A percentile compares a stretch with the other conserved stretches of the same genome.
Conservation (phyloP, 2,329 filamentous ascomycete species). For the Elsinoe batatas region DNA sequence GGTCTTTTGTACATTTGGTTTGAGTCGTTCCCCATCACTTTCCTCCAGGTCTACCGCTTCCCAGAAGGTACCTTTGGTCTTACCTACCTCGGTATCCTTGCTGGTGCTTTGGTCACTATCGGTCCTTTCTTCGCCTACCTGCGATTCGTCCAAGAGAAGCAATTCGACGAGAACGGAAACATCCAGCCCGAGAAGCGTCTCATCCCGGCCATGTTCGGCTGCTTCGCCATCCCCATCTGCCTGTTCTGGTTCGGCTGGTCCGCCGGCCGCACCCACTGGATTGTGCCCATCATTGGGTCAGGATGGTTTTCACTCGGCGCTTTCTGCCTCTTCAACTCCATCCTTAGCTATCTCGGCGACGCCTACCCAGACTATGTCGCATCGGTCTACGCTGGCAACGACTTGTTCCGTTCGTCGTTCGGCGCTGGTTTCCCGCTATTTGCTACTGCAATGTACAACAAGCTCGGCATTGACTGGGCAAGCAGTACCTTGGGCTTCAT, state of each 20-base stretch:
- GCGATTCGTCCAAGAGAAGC: slow-evolving; percentile 13
- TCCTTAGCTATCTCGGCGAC: slow-evolving; percentile 37
- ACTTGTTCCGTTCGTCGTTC: slow-evolving; percentile 33
- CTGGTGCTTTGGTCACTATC: slow-evolving; percentile 10
- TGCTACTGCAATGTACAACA: slow-evolving; percentile 30
- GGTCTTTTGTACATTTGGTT: slow-evolving; percentile 28
- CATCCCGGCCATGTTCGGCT: slow-evolving; percentile 29
- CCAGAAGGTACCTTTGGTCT: slow-evolving; percentile 10
- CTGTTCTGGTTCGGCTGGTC: slow-evolving; percentile 39
- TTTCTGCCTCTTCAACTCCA: slow-evolving; percentile 39
- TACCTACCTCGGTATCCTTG: slow-evolving; percentile 11
- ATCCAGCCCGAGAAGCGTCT: slow-evolving; percentile 24
- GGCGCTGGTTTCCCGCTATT: slow-evolving; percentile 35
- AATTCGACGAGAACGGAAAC: slow-evolving; percentile 12
- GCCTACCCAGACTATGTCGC: slow-evolving; percentile 35
- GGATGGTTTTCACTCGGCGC: slow-evolving; percentile 28
- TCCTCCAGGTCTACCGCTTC: slow-evolving; percentile 12
- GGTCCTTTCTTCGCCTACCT: slow-evolving; percentile 16
- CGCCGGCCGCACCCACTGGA: slow-evolving; percentile 24
- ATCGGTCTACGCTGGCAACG: slow-evolving; percentile 36
- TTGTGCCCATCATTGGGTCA: slow-evolving; percentile 39
- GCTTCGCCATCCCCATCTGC: slow-evolving; percentile 33
- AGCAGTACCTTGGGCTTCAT: slow-evolving; percentile 33
- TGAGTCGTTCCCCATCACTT: slow-evolving; percentile 13
- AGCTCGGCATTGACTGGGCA: slow-evolving; percentile 35